Base-by-base conservation (phyloP, 163 green algal species). In the Chlorella variabilis region DNA sequence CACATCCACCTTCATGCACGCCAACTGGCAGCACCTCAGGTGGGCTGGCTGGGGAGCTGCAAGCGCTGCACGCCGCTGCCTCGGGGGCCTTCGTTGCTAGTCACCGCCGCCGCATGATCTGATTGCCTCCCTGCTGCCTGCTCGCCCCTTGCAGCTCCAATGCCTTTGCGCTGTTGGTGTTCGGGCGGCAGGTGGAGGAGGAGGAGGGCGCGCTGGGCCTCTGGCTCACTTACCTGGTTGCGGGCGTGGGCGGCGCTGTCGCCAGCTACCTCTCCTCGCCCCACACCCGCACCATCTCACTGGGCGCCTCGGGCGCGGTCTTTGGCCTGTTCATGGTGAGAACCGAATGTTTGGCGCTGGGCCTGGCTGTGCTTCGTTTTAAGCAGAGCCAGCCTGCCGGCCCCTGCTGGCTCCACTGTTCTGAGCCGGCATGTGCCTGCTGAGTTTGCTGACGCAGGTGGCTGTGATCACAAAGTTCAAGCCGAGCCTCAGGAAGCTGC, bases 311-410 rank as follows among this genome's bases (percentile, higher is more conserved):
- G 27, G 95, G 93, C 8, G 96, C 95, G 20, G 95, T 99, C 21
- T 99, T 98, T 85, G 96, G 96, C 0, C 82, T 98, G 15, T 98
- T 98, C 87, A 91, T 93, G 1, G 91, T 98, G 21, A 89, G 71
- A n/a, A n/a, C n/a, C n/a, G n/a, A n/a, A n/a, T n/a, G n/a, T n/a
- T n/a, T n/a, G n/a, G n/a, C n/a, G n/a, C n/a, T n/a, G n/a, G n/a
- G n/a, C n/a, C n/a, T n/a, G n/a, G n/a, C n/a, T n/a, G n/a, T n/a
- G n/a, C n/a, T 54, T 54, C 45, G 45, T 15, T 54, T 54, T 54
- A 15, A 54, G 45, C 45, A 54, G 11, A 54, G n/a, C n/a, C n/a
- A n/a, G n/a, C n/a, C n/a, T n/a, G n/a, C n/a, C n/a, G n/a, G n/a
- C n/a, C n/a, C n/a, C n/a, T n/a, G n/a, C n/a, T n/a, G n/a, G n/a